These are phyloP conservation scores for Abelmoschus esculentus DNA, from an alignment of 345 rosid species.

Conservation along the genomic window DNA sequence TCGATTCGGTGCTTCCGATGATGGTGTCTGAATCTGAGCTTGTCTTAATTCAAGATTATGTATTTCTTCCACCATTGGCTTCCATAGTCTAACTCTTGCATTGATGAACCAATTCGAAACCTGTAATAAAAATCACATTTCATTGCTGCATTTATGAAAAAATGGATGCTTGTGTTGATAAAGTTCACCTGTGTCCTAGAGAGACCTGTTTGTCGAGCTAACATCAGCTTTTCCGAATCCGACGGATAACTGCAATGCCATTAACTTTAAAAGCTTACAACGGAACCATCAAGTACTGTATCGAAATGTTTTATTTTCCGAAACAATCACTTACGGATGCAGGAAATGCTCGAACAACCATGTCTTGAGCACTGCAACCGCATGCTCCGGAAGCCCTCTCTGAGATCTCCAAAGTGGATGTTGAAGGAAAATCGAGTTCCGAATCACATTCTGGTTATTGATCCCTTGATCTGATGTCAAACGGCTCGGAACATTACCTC, in stretches of 20 bases:
- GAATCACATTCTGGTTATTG: conserved; percentile 8
- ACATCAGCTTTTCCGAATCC: conserved; percentile 32
- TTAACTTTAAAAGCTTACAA: neutral
- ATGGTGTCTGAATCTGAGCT: conserved; percentile 14
- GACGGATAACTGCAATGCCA: conserved; percentile 27
- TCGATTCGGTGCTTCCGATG: conserved; percentile 4
- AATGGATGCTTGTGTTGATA: neutral
- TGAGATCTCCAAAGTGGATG: conserved; percentile 34
- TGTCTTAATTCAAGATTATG: conserved; percentile 29
- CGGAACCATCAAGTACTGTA: neutral
- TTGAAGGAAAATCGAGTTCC: conserved; percentile 14
- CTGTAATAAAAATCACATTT: conserved; percentile 16
- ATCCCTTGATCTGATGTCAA: conserved; percentile 5
- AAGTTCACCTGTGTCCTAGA: conserved; percentile 33
- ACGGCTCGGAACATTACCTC: conserved; percentile 9
- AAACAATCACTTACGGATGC: conserved; percentile 29
- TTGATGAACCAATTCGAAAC: conserved; percentile 45
- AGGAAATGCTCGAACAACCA: conserved; percentile 39
- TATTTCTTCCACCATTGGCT: conserved; percentile 44
- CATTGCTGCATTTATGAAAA: neutral
- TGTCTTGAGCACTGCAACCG: conserved; percentile 28
- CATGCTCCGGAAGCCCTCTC: conserved; percentile 35
- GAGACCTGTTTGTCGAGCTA: conserved; percentile 37
- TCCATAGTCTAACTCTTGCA: conserved; percentile 43
- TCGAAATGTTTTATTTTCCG: neutral